These are phyloP conservation scores for Colletotrichum eremochloae DNA, from an alignment of 2,329 filamentous ascomycete genomes.

Conservation along the genomic window DNA sequence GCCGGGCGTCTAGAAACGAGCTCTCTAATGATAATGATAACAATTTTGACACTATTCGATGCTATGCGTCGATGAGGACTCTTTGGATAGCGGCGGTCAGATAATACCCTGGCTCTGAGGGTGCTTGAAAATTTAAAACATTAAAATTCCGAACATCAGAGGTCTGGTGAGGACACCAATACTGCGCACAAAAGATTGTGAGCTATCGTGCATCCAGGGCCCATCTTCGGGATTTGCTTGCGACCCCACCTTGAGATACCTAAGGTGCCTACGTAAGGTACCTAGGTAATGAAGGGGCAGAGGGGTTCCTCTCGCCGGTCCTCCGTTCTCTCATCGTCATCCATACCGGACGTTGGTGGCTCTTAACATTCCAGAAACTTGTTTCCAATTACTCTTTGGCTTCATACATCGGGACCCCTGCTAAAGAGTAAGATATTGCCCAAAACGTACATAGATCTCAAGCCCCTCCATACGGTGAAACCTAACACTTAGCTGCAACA, in stretches of 20 bases:
- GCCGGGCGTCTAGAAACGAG: slow-evolving; percentile 18
- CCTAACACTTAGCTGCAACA: background rate
- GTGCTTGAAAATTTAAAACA: background rate
- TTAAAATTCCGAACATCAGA: slow-evolving; percentile 25
- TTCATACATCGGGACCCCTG: background rate
- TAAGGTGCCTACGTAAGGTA: background rate
- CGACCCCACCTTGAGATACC: slow-evolving; percentile 30
- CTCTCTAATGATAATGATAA: slow-evolving; percentile 42
- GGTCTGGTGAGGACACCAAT: background rate
- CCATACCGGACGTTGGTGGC: slow-evolving; percentile 6
- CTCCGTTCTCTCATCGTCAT: slow-evolving; percentile 8
- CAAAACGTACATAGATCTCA: background rate
- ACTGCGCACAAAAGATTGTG: background rate
- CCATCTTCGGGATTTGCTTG: slow-evolving; percentile 39
- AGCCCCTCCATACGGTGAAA: background rate
- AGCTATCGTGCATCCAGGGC: slow-evolving; percentile 38
- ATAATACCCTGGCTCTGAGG: background rate
- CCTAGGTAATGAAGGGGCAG: slow-evolving; percentile 32
- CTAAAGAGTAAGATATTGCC: background rate
- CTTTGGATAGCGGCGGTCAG: background rate
- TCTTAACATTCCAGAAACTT: background rate
- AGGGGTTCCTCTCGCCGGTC: slow-evolving; percentile 13
- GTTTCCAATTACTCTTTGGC: background rate
- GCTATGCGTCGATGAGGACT: background rate
- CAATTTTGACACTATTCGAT: slow-evolving; percentile 5